Conservation (phyloP, 2,329 filamentous ascomycete species). For the Stachybotrys chlorohalonatus region DNA sequence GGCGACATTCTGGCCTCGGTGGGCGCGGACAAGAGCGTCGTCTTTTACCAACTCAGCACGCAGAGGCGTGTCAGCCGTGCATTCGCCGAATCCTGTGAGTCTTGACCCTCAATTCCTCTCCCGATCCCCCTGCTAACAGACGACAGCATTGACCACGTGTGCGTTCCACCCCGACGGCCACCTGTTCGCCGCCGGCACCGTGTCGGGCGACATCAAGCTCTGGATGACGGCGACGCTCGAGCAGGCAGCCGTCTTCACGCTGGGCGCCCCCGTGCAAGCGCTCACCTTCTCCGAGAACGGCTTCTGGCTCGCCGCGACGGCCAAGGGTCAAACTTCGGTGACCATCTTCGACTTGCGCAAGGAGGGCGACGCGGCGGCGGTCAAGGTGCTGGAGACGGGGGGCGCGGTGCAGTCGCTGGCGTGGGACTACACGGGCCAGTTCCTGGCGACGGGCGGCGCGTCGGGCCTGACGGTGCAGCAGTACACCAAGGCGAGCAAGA, state of each 20-base stretch:
- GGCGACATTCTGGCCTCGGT: slow-evolving; percentile 78
- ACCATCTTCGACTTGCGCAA: slow-evolving; percentile 91
- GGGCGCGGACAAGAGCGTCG: slow-evolving; percentile 84
- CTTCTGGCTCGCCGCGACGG: slow-evolving; percentile 83
- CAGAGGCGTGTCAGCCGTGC: slow-evolving; percentile 66
- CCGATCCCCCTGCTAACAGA: slow-evolving; percentile 2
- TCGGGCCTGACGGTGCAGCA: slow-evolving; percentile 81
- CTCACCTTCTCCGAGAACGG: slow-evolving; percentile 93
- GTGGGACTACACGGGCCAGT: slow-evolving; percentile 96
- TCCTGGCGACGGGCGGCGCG: slow-evolving; percentile 71
- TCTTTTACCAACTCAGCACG: slow-evolving; percentile 71
- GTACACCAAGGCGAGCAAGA: slow-evolving; percentile 78
- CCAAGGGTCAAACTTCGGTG: slow-evolving; percentile 67
- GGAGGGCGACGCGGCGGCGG: slow-evolving; percentile 69
- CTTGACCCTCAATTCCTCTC: background rate
- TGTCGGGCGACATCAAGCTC: slow-evolving; percentile 72
- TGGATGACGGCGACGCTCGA: slow-evolving; percentile 78
- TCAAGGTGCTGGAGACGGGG: slow-evolving; percentile 81
- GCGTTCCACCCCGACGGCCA: slow-evolving; percentile 97
- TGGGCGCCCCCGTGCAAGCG: slow-evolving; percentile 61
- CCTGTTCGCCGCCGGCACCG: slow-evolving; percentile 77
- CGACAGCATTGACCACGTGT: slow-evolving; percentile 61
- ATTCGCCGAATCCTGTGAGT: slow-evolving; percentile 70
- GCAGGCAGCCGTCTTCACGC: slow-evolving; percentile 63
- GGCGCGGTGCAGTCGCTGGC: slow-evolving; percentile 64